Evolutionary conservation across 208 protist species (phyloP).

Genomic region (Vickermania ingenoplastis): DNA sequence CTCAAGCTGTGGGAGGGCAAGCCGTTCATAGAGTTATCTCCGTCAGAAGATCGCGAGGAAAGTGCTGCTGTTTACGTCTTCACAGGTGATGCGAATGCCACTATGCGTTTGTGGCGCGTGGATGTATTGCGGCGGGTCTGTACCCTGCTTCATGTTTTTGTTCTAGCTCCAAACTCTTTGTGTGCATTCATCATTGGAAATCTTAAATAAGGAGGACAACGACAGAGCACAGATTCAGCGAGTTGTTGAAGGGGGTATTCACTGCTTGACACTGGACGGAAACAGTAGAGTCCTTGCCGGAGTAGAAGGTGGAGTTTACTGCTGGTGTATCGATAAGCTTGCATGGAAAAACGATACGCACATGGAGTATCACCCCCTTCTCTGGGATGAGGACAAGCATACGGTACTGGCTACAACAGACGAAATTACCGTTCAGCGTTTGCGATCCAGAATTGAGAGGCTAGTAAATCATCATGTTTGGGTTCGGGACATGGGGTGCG

Average conservation of each 20-base stretch:
- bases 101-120: constrained; percentile 65
- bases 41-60: constrained; percentile 15
- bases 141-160: constrained; percentile 47
- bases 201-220: constrained; percentile 32
- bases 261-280: constrained; percentile 53
- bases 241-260: constrained; percentile 21
- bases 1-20: constrained; percentile 67
- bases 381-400: constrained; percentile 28
- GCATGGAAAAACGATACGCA: constrained; percentile 24
- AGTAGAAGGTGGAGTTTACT: constrained; percentile 45
- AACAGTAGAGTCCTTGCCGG: constrained; percentile 40
- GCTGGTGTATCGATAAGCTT: constrained; percentile 45
- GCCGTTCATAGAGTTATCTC: constrained; percentile 13
- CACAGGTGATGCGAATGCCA: constrained; percentile 39
- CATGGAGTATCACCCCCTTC: constrained; percentile 35
- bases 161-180: constrained; percentile 19
- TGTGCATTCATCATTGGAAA: constrained; percentile 27
- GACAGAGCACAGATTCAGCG: constrained; percentile 6
- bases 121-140: constrained; percentile 30
- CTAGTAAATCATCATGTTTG: constrained; percentile 54
- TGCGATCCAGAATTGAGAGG: constrained; percentile 35
- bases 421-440: neutral
- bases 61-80: constrained; percentile 55
- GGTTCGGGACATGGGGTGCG: constrained; percentile 17
- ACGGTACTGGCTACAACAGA: neutral